phyloP scores from a whole-genome alignment of 2,329 filamentous ascomycete genomes.

The Pezizomycotina sp. region DNA sequence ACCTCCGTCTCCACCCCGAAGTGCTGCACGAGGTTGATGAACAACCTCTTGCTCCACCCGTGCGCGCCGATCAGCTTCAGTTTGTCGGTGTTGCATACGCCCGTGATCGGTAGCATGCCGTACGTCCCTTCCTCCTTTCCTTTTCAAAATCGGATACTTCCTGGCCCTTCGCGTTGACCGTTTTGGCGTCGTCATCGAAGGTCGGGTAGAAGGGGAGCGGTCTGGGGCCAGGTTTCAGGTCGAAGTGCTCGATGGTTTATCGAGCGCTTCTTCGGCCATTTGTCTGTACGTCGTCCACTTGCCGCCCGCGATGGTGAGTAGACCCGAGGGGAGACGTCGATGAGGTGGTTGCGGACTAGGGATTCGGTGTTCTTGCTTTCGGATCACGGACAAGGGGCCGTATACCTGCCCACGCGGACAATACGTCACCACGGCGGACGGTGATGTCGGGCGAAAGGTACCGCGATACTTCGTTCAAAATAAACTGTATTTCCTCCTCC shows the following conservation, averaged over 20 bases:
- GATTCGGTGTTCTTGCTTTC: slow-evolving; percentile 75
- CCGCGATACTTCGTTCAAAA: slow-evolving; percentile 63
- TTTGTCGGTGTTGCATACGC: slow-evolving; percentile 66
- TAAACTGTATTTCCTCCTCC: slow-evolving; percentile 77
- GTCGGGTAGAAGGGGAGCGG: slow-evolving; percentile 19
- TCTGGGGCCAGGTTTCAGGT: slow-evolving; percentile 43
- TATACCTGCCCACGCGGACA: slow-evolving; percentile 80
- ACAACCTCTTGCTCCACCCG: slow-evolving; percentile 75
- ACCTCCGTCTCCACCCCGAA: slow-evolving; percentile 85
- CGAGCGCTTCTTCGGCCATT: slow-evolving; percentile 81
- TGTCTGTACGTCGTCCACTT: slow-evolving; percentile 91
- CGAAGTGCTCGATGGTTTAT: slow-evolving; percentile 59
- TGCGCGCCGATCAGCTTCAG: slow-evolving; percentile 70
- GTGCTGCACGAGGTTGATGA: slow-evolving; percentile 89
- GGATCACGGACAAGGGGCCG: slow-evolving; percentile 74
- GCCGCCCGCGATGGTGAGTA: slow-evolving; percentile 71
- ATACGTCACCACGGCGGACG: slow-evolving; percentile 69
- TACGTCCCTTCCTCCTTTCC: slow-evolving; percentile 12
- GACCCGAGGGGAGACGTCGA: slow-evolving; percentile 64
- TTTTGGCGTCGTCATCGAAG: slow-evolving; percentile 10
- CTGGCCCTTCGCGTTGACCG: neutral
- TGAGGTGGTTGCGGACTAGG: slow-evolving; percentile 70
- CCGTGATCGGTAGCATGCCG: slow-evolving; percentile 36
- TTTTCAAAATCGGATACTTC: slow-evolving; percentile 10
- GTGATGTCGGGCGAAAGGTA: slow-evolving; percentile 74